Base-by-base conservation (phyloP, 1,284 basidiomycete genomes). In the Tremellales sp. region DNA sequence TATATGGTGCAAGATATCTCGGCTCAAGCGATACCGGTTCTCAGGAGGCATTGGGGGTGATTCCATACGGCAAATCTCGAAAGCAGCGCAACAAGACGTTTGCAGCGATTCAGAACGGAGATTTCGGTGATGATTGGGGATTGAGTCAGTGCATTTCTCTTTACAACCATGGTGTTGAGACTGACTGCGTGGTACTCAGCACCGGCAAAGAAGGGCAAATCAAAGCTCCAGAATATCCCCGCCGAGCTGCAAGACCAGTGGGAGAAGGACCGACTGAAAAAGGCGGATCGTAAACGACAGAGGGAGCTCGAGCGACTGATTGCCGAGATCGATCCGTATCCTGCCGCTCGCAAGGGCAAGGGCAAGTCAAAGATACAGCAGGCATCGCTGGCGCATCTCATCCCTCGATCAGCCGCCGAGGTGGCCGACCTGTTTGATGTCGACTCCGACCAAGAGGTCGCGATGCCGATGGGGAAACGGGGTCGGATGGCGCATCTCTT, bases 261-360 rank as follows among this genome's bases (percentile, higher is more conserved):
- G 89, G 79, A 82, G 50, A 79, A 79, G 43, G 91, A 94, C 63
- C 84, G 88, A 1, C 73, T 76, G 44, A 85, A 83, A 72, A 95
- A 94, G 70, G 87, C 87, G 0, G 82, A 82, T 49, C 74, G 77
- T 65, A 93, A 89, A 67, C 77, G 75, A 4, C 76, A 79, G 31
- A 81, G 88, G 3, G 79, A 77, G 1, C 60, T 73, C 13, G 73
- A 75, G 50, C 72, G 79, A 7, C 61, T 75, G 21, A 68, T 70
- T 3, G 81, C 78, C 2, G 78, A 78, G 22, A 72, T 83, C 13
- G 75, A 79, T 40, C 73, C 69, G 1, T 65, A 64, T 80, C 50
- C 50, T 16, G 61, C 43, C 26, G 43, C 54, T 34, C 52, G 47
- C n/a, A 58, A 63, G 40, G 49, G 44, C 13, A 65, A 66, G 42